Base-by-base conservation (phyloP, 106 monocot genomes). In the Acorus calamus region DNA sequence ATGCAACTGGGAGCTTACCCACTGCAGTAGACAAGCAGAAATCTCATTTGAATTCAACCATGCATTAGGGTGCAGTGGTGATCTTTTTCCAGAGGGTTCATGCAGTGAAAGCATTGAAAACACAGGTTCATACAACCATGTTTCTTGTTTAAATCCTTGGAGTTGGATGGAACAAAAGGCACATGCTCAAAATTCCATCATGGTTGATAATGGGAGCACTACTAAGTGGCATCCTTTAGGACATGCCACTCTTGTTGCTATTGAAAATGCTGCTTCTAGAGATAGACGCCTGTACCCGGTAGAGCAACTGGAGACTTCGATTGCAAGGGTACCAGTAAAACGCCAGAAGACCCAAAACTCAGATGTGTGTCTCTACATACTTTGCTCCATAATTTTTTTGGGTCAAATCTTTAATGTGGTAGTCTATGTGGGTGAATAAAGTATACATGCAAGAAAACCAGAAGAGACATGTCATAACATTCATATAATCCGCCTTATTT, bases 171-270 rank as follows among this genome's bases (percentile, higher is more conserved):
- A 76, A 52, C 49, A 59, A 63, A 76, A 56, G 11, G 13, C 61
- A 14, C 14, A 53, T 48, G n/a, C 61, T 66, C 11, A 59, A 56
- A 71, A 62, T 6, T 13, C 58, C 2, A 6, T 42, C 2, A 6
- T 42, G 52, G 68, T 46, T 41, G 69, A 72, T 44, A 67, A 47
- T 56, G 48, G 50, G 4, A 65, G 58, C 53, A 53, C 53, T 6
- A 63, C n/a, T 54, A 49, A 62, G 11, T 90, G 87, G 90, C 90
- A 96, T 84, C 94, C 94, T 67, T 70, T 96, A 44, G 80, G 70
- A 59, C 94, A 96, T 80, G 94, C 94, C 55, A 60, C 82, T 66
- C 14, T 92, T 9, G 82, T 79, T 79, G 87, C 84, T 42, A 82
- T 92, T 76, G 92, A 92, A 70, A 82, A 63, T 49, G 78, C 92